These are phyloP conservation scores for Oryza meridionalis DNA, from an alignment of 176 grass and related monocot genomes.

Conservation along the genomic window DNA sequence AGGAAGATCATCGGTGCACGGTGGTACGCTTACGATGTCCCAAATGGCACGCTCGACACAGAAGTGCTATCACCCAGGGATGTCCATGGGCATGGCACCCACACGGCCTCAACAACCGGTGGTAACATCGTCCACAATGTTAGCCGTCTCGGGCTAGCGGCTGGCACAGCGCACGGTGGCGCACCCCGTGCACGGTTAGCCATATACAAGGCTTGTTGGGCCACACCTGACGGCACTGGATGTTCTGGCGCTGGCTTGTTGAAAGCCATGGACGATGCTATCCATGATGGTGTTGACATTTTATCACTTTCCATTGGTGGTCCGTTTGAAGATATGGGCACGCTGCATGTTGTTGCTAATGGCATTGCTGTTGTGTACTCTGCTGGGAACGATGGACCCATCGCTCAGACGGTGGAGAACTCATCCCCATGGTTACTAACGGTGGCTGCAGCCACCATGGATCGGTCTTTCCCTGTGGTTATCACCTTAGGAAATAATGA, in stretches of 20 bases:
- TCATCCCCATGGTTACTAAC: background rate
- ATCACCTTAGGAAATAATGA: background rate
- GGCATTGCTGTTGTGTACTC: background rate
- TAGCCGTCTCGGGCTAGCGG: background rate
- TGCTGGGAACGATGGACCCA: background rate
- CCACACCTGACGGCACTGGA: too few relatives aligned
- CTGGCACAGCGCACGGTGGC: background rate
- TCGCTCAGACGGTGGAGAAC: background rate
- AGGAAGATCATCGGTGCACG: slow-evolving; percentile 42
- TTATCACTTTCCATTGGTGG: slow-evolving; percentile 21
- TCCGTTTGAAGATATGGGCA: background rate
- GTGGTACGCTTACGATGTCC: background rate
- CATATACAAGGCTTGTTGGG: slow-evolving; percentile 41
- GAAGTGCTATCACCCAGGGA: background rate
- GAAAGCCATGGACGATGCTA: slow-evolving; percentile 16
- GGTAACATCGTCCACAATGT: background rate
- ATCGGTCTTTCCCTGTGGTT: background rate
- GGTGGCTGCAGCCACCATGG: background rate
- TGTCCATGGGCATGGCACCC: slow-evolving; percentile 13
- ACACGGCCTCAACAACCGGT: slow-evolving; percentile 32
- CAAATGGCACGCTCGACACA: background rate
- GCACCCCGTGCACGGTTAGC: slow-evolving; percentile 37
- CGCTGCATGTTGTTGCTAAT: background rate
- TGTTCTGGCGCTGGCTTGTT: background rate
- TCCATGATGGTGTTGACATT: slow-evolving; percentile 40